These are phyloP conservation scores for Epichloe elymi DNA, from an alignment of 2,329 filamentous ascomycete species.

Conservation along the genomic window DNA sequence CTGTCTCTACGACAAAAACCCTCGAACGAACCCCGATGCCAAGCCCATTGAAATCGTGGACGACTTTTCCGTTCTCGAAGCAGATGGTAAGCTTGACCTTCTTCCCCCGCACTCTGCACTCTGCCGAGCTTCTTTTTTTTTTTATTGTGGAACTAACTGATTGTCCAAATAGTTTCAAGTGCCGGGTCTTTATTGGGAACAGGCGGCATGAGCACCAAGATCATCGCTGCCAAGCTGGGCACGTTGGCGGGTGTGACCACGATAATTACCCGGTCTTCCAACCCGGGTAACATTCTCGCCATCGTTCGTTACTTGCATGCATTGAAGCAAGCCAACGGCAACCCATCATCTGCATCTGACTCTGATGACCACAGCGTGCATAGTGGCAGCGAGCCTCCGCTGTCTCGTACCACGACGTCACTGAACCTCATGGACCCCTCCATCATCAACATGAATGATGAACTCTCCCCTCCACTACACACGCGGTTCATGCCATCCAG, in stretches of 20 bases:
- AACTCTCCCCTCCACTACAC: conserved; percentile 47
- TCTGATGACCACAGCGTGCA: conserved; percentile 11
- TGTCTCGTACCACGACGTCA: conserved; percentile 30
- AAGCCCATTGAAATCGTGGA: conserved; percentile 84
- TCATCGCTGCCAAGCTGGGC: conserved; percentile 80
- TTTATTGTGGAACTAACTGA: conserved; percentile 8
- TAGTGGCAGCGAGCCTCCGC: conserved; percentile 9
- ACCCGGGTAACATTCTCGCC: conserved; percentile 76
- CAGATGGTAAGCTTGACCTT: conserved; percentile 46
- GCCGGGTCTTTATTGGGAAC: conserved; percentile 83
- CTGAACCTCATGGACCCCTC: conserved; percentile 20
- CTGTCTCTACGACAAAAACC: conserved; percentile 93
- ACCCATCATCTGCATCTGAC: conserved; percentile 3
- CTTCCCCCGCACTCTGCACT: not conserved
- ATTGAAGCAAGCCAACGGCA: conserved; percentile 6
- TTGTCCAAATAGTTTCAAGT: conserved; percentile 51
- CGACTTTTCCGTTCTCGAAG: conserved; percentile 69
- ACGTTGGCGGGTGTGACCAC: conserved; percentile 93
- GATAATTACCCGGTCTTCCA: conserved; percentile 87
- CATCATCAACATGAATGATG: conserved; percentile 11
- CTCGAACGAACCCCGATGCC: conserved; percentile 71
- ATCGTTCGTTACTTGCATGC: conserved; percentile 72
- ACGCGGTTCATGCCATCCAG: conserved; percentile 82
- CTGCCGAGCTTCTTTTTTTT: not conserved
- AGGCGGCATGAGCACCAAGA: conserved; percentile 96